Conservation (phyloP, 2,329 filamentous ascomycete species). For the Ascochyta clinopodiicola region DNA sequence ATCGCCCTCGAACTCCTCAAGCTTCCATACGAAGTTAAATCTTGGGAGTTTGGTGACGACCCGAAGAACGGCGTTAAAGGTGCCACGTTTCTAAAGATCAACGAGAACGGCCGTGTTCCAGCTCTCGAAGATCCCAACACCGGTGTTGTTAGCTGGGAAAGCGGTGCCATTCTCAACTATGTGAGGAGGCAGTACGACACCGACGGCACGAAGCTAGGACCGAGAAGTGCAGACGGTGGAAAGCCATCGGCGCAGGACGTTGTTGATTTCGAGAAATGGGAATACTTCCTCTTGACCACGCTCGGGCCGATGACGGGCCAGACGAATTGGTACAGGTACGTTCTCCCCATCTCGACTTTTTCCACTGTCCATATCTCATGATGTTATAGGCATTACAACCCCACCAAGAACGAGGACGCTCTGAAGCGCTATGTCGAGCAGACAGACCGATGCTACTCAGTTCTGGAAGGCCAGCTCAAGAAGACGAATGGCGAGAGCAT, state of each 20-base stretch:
- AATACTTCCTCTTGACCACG: constrained; percentile 13
- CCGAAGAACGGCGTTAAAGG: constrained; percentile 22
- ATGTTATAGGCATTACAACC: constrained; percentile 7
- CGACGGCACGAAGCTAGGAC: constrained; percentile 5
- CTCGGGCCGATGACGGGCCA: constrained; percentile 16
- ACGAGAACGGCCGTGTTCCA: constrained; percentile 53
- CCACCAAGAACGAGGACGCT: constrained; percentile 12
- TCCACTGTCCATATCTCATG: neutral
- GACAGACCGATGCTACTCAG: constrained; percentile 12
- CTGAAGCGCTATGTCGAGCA: constrained; percentile 14
- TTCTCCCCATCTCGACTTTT: neutral
- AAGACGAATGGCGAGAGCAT: constrained; percentile 11
- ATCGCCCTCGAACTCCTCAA: constrained; percentile 55
- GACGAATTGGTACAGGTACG: constrained; percentile 12
- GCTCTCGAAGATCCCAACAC: constrained; percentile 56
- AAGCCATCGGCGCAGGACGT: constrained; percentile 1
- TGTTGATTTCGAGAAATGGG: constrained; percentile 16
- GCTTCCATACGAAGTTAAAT: constrained; percentile 50
- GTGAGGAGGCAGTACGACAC: constrained; percentile 5
- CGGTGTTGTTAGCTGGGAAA: constrained; percentile 23
- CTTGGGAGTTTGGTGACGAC: constrained; percentile 51
- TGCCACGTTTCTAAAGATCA: constrained; percentile 43
- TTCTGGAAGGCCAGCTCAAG: constrained; percentile 12
- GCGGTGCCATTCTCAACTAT: constrained; percentile 15
- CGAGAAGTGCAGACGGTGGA: neutral